phyloP scores from a whole-genome alignment of 108 stramenopile species.

The Chaetoceros muelleri region DNA sequence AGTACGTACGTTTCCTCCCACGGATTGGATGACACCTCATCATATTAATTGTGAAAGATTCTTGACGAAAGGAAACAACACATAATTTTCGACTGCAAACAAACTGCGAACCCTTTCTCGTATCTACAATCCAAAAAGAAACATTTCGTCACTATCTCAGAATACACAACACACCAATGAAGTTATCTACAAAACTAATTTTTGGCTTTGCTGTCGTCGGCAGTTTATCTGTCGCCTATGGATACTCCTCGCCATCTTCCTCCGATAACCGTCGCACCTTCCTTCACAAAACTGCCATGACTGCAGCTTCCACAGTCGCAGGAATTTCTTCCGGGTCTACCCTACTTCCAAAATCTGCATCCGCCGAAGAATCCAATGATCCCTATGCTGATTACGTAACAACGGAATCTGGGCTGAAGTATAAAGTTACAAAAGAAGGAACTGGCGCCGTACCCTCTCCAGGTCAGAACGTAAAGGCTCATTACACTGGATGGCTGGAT shows the following conservation, averaged over 20 bases:
- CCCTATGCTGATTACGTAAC: constrained; percentile 52
- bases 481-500: constrained; percentile 96
- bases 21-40: too few species aligned
- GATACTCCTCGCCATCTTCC: not conserved
- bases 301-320: constrained; percentile 13
- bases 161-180: too few species aligned
- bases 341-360: constrained; percentile 10
- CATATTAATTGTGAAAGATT: too few species aligned
- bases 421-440: constrained; percentile 78
- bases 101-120: too few species aligned
- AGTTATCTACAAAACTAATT: not conserved
- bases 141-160: too few species aligned
- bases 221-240: not conserved
- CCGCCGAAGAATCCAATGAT: constrained; percentile 23
- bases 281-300: constrained; percentile 18
- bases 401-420: constrained; percentile 84
- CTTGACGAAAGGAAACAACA: too few species aligned
- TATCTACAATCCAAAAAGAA: too few species aligned
- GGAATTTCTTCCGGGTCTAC: constrained; percentile 7
- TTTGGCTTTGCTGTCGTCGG: not conserved
- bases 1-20: too few species aligned
- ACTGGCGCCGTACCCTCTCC: constrained; percentile 70
- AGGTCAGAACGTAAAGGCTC: constrained; percentile 86
- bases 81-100: too few species aligned
- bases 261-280: constrained; percentile 37